A percentile compares a stretch with the other conserved stretches of the same genome.
Evolutionary conservation across 2,329 filamentous ascomycete genomes (phyloP).

Genomic region (Helotiales sp.): DNA sequence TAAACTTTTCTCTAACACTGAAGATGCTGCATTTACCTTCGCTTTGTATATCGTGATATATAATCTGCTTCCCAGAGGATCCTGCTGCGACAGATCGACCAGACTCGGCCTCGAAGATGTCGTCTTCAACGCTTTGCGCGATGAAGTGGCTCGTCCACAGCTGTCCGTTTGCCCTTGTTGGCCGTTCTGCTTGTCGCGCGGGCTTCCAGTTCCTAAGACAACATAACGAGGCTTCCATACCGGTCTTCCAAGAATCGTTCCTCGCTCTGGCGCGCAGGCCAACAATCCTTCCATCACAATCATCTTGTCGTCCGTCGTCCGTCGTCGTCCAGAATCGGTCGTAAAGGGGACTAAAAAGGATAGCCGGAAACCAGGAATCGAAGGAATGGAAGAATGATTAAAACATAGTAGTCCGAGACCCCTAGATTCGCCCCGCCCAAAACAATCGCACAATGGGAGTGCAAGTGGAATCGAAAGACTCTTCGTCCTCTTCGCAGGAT

Average conservation of each 20-base stretch:
- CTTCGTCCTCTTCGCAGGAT: background rate
- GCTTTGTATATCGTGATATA: conserved; percentile 38
- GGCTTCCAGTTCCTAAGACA: conserved; percentile 50
- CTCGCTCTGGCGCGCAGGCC: conserved; percentile 51
- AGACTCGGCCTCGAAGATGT: conserved; percentile 32
- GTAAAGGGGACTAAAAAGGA: background rate
- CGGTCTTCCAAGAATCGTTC: conserved; percentile 51
- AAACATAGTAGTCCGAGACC: conserved; percentile 15
- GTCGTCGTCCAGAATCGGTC: background rate
- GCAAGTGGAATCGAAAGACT: background rate
- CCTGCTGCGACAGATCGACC: conserved; percentile 23
- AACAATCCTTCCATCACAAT: conserved; percentile 51
- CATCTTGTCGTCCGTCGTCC: conserved; percentile 31
- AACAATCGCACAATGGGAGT: background rate
- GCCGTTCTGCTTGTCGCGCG: conserved; percentile 50
- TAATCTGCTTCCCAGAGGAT: conserved; percentile 20
- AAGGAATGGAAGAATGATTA: conserved; percentile 12
- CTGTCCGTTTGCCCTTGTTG: conserved; percentile 19
- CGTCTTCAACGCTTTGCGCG: conserved; percentile 26
- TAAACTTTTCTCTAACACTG: background rate
- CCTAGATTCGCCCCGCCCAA: background rate
- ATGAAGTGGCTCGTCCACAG: conserved; percentile 10
- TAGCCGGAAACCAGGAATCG: background rate
- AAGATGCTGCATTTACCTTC: conserved; percentile 29
- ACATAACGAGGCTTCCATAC: conserved; percentile 62